phyloP scores from a whole-genome alignment of 768 basidiomycete genomes.

The Glaciozyma antarctica region DNA sequence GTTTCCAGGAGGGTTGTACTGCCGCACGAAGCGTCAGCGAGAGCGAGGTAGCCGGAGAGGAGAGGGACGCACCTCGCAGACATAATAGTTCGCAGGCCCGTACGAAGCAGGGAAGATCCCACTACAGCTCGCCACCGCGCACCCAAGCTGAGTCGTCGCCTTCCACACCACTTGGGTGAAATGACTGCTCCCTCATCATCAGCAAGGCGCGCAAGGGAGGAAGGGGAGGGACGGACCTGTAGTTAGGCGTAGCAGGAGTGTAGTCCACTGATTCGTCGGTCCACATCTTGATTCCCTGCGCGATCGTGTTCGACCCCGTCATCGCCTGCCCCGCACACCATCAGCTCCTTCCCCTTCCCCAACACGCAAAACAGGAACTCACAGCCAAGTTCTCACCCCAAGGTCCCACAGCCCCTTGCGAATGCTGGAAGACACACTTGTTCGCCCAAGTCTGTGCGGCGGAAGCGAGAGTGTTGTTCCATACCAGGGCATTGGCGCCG shows the following conservation, averaged over 20 bases:
- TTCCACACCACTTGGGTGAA: slow-evolving; percentile 26
- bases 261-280: slow-evolving; percentile 57
- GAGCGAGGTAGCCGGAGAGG: neutral
- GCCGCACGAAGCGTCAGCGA: too few relatives aligned
- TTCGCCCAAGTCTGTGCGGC: slow-evolving; percentile 64
- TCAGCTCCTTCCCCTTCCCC: neutral
- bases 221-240: neutral
- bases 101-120: slow-evolving; percentile 21
- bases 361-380: slow-evolving; percentile 43
- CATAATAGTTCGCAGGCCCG: slow-evolving; percentile 10
- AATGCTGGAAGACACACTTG: slow-evolving; percentile 59
- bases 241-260: slow-evolving; percentile 10
- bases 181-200: neutral
- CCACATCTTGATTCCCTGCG: slow-evolving; percentile 52
- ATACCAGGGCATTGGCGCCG: slow-evolving; percentile 56
- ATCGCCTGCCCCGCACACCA: neutral
- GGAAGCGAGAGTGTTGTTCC: slow-evolving; percentile 53
- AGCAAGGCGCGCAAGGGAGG: neutral
- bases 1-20: too few relatives aligned
- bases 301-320: slow-evolving; percentile 37
- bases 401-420: slow-evolving; percentile 54
- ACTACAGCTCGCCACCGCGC: slow-evolving; percentile 6
- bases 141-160: slow-evolving; percentile 17
- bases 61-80: slow-evolving; percentile 14
- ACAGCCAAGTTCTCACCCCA: slow-evolving; percentile 68